A percentile compares a stretch with the other conserved stretches of the same genome.
phyloP scores from a whole-genome alignment of 2,329 filamentous ascomycete species.

The Talaromyces albobiverticillius region DNA sequence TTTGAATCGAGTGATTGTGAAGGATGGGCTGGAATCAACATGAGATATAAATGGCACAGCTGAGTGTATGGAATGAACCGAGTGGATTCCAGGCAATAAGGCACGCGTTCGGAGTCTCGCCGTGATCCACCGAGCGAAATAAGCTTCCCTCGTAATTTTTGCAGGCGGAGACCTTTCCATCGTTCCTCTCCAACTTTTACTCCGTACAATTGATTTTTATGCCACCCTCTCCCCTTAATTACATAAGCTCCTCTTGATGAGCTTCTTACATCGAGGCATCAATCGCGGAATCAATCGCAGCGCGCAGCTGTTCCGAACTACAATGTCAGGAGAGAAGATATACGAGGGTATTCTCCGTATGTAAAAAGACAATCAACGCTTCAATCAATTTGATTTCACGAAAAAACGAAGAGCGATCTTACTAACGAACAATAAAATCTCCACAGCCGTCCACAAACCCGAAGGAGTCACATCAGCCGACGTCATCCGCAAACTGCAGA shows the following conservation, averaged over 20 bases:
- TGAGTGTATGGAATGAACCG: constrained; percentile 2
- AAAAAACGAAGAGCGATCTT: too few species aligned
- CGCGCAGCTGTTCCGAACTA: constrained; percentile 28
- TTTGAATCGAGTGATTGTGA: too few species aligned
- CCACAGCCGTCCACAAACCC: constrained; percentile 92
- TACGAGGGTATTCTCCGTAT: constrained; percentile 59
- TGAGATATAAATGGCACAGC: too few species aligned
- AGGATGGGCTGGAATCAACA: too few species aligned
- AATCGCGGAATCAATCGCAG: constrained; percentile 19
- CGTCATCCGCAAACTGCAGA: constrained; percentile 83
- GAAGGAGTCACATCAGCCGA: constrained; percentile 82
- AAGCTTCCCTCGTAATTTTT: constrained; percentile 3
- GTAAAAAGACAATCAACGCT: neutral
- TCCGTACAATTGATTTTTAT: too few species aligned
- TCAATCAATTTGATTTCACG: too few species aligned
- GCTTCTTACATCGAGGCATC: too few species aligned
- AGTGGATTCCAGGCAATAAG: constrained; percentile 3
- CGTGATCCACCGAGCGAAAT: neutral
- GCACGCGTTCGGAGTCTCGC: constrained; percentile 5
- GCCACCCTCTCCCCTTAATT: neutral
- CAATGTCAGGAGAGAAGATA: constrained; percentile 47
- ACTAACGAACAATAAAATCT: too few species aligned
- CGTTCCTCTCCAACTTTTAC: too few species aligned
- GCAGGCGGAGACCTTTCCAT: neutral
- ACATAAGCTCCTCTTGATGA: constrained; percentile 21